Evolutionary conservation across 2,329 filamentous ascomycete species (phyloP).

Genomic region (Rachicladosporium sp.): DNA sequence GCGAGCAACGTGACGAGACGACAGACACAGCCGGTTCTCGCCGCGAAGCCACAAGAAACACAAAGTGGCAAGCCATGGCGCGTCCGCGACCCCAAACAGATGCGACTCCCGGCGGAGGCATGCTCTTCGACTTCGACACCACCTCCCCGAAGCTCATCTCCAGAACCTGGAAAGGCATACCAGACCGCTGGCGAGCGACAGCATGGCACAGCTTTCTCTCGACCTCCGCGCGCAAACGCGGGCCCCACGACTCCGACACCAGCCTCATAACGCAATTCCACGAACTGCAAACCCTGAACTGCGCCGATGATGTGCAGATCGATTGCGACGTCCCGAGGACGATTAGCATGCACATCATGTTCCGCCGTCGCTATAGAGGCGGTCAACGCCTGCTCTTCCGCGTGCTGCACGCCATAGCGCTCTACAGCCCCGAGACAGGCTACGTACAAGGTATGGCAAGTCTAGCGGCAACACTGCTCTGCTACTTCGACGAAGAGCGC

Average conservation of each 20-base stretch:
- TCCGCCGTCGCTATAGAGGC: slow-evolving; percentile 77
- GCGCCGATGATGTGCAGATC: slow-evolving; percentile 89
- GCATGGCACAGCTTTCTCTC: slow-evolving; percentile 92
- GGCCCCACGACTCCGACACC: slow-evolving; percentile 50
- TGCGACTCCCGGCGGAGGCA: slow-evolving; percentile 41
- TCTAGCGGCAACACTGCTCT: slow-evolving; percentile 79
- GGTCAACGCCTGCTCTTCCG: slow-evolving; percentile 86
- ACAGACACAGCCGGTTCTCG: slow-evolving; percentile 38
- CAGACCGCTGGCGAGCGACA: slow-evolving; percentile 82
- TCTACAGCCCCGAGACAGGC: slow-evolving; percentile 82
- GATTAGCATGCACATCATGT: slow-evolving; percentile 95
- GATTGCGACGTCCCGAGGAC: slow-evolving; percentile 93
- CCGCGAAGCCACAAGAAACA: slow-evolving; percentile 49
- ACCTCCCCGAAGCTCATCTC: slow-evolving; percentile 69
- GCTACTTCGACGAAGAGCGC: slow-evolving; percentile 92
- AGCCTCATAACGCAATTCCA: slow-evolving; percentile 61
- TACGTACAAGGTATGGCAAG: slow-evolving; percentile 98
- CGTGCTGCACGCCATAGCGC: slow-evolving; percentile 78
- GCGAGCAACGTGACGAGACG: slow-evolving; percentile 33
- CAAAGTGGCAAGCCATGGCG: slow-evolving; percentile 59
- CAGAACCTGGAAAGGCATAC: slow-evolving; percentile 95
- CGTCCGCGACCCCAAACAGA: slow-evolving; percentile 21
- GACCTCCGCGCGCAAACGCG: slow-evolving; percentile 56
- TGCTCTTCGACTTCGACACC: slow-evolving; percentile 67
- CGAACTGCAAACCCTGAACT: slow-evolving; percentile 58